Percentiles rank a stretch among this genome's conserved stretches.
These are phyloP conservation scores for Kodamaea derodonti DNA, from an alignment of 1,139 yeast genomes.

Conservation along the genomic window DNA sequence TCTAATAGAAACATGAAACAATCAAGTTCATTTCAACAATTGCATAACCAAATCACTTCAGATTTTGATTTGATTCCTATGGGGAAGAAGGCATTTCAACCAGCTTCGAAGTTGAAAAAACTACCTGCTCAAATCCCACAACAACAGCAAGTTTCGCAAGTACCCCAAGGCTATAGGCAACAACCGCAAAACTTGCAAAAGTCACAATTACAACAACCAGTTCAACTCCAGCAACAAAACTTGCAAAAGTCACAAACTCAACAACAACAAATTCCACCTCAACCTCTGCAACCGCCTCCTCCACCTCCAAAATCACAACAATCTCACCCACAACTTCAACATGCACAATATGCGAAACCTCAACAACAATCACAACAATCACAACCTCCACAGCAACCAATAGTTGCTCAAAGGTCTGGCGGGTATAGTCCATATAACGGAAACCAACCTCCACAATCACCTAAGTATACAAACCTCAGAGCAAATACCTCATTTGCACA, in stretches of 20 bases:
- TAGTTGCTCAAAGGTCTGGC: slow-evolving; percentile 2
- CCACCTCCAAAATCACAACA: neutral
- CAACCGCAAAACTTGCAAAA: neutral
- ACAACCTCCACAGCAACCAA: slow-evolving; percentile 1
- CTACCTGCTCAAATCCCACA: neutral
- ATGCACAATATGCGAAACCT: slow-evolving; percentile 2
- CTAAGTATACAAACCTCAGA: slow-evolving; percentile 5
- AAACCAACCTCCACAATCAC: too few species aligned
- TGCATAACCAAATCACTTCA: slow-evolving; percentile 37
- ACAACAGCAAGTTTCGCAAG: neutral
- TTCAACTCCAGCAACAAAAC: slow-evolving; percentile 1
- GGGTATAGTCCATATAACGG: neutral
- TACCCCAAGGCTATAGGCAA: slow-evolving; percentile 1
- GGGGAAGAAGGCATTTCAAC: slow-evolving; percentile 28
- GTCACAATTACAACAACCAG: slow-evolving; percentile 1
- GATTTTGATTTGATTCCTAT: slow-evolving; percentile 34
- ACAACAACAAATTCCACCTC: neutral
- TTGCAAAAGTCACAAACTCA: neutral
- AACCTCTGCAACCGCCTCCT: slow-evolving; percentile 2
- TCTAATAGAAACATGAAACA: slow-evolving; percentile 37
- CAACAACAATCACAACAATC: slow-evolving; percentile 1
- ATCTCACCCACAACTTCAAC: neutral
- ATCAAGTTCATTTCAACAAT: slow-evolving; percentile 37
- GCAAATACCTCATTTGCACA: slow-evolving; percentile 5
- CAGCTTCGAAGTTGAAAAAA: slow-evolving; percentile 32